Base-by-base conservation (phyloP, 305 asterid genomes). In the Fraxinus baroniana region DNA sequence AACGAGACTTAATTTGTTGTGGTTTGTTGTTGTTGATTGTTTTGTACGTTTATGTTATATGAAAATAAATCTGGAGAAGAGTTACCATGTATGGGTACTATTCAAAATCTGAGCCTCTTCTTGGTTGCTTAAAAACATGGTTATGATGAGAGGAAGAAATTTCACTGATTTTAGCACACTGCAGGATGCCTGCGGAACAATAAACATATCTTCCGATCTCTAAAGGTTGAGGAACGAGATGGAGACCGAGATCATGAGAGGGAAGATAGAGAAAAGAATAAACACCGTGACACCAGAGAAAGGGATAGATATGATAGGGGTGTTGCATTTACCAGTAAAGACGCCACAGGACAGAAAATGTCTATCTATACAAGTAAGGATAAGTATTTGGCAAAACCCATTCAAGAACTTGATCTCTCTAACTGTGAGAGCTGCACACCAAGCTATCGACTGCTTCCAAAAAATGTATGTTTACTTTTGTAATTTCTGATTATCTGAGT, bases 321-420 rank as follows among this genome's bases (percentile, higher is more conserved):
- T 60, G 81, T 88, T 60, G 77, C 89, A 77, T 88, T 84, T 83
- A 88, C 80, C 85, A 52, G 88, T 89, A 93, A 87, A 89, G 98
- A 93, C 86, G 46, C 87, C 66, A 84, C 77, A 68, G 98, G 91
- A 80, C 97, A 90, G 80, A 96, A 84, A 89, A 78, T 89, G 85
- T 77, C 93, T 81, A 78, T 88, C 36, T 91, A 84, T 88, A 87
- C 92, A 78, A 89, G 89, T 87, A 94, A 89, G 87, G 99, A 97
- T 78, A 97, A 95, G 86, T 89, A 90, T 79, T 70, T 85, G 83
- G 86, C 87, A 41, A 97, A 97, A 87, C 92, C 99, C 86, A 95
- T 97, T 87, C 98, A 95, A 83, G 99, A 95, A 84, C 99, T 97
- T 73, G 99, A 97, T 88, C 98, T 97, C 85, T 93, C 99, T 33